phyloP scores from a whole-genome alignment of 106 monocot genomes.

The Xerophyta viscosa region DNA sequence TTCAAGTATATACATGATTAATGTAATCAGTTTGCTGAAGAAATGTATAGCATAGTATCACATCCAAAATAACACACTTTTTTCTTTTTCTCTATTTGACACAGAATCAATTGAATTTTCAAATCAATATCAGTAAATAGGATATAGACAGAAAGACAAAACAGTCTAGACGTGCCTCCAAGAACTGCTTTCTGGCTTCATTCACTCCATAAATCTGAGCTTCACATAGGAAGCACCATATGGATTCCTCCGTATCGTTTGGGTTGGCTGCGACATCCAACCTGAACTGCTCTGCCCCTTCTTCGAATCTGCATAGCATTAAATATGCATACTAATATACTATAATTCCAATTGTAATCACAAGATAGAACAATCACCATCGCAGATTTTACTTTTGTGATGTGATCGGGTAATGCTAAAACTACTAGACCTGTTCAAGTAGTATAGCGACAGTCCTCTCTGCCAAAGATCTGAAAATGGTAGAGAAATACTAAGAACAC shows the following conservation, averaged over 20 bases:
- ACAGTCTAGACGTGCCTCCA: slow-evolving; percentile 48
- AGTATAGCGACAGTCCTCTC: slow-evolving; percentile 90
- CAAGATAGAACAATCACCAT: too few species aligned
- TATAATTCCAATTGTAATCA: not conserved
- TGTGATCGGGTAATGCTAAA: too few species aligned
- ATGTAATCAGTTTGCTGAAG: too few species aligned
- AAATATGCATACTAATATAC: too few species aligned
- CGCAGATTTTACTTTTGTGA: too few species aligned
- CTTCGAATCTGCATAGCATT: slow-evolving; percentile 88
- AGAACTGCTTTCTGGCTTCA: slow-evolving; percentile 65
- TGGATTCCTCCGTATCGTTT: slow-evolving; percentile 94
- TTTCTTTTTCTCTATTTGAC: too few species aligned
- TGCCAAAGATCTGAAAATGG: slow-evolving; percentile 81
- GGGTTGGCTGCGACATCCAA: slow-evolving; percentile 86
- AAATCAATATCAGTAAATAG: not conserved
- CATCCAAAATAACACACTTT: too few species aligned
- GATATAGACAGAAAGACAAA: too few species aligned
- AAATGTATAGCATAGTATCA: too few species aligned
- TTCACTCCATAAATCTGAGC: slow-evolving; percentile 65
- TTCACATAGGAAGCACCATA: slow-evolving; percentile 96
- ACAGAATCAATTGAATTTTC: too few species aligned
- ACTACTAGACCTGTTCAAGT: slow-evolving; percentile 52
- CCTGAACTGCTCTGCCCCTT: slow-evolving; percentile 93
- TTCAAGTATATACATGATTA: too few species aligned
- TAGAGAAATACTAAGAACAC: too few species aligned